Base-by-base conservation (phyloP, 108 stramenopile species). In the Pseudonitzschia pungens region DNA sequence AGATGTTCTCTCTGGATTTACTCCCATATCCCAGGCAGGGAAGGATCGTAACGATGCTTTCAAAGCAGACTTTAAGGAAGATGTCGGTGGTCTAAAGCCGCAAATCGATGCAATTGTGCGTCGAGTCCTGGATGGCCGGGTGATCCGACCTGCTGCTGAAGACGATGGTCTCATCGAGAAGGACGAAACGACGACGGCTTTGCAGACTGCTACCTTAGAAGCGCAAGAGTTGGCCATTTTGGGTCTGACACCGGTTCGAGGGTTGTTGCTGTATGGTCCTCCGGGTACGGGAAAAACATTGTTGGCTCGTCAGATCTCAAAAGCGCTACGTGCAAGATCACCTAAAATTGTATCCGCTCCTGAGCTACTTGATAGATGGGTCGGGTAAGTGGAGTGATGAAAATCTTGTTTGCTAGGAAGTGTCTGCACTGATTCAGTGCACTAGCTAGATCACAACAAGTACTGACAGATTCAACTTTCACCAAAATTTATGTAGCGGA, bases 321-420 rank as follows among this genome's bases (percentile, higher is more conserved):
- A 80, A 64, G 92, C 94, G 22, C 80, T 98, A 62, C 75, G 86
- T 43, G 96, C 96, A 0, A 89, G 95, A 36, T 86, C 89, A 70
- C 92, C 97, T 27, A 96, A 97, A 77, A 96, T 98, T 52, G 94
- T 97, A 27, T 91, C 96, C 21, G 95, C 92, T 26, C 95, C 96
- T 15, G 94, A 99, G 80, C 83, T 99, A 43, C 85, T 99, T 58
- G 97, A 99, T 83, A 92, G 97, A 73, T 99, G 96, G 93, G 97
- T 99, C 14, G 98, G 97, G 54, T 55, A 55, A 55, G 54, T 48
- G 10, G 1, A 14, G 10, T 48, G 18, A 18, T 10, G 14, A 2
- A 18, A 48, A 11, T 18, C 14, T 11, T 48, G 36, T 36, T 2
- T 36, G 36, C 36, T n/a, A 36, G 2, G 4, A 36, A 36, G 36